Evolutionary conservation across 371 early-diverging fungal species (phyloP), one percentile per base, ranked within the genome.

Genomic region (Rhizopus stolonifer): DNA sequence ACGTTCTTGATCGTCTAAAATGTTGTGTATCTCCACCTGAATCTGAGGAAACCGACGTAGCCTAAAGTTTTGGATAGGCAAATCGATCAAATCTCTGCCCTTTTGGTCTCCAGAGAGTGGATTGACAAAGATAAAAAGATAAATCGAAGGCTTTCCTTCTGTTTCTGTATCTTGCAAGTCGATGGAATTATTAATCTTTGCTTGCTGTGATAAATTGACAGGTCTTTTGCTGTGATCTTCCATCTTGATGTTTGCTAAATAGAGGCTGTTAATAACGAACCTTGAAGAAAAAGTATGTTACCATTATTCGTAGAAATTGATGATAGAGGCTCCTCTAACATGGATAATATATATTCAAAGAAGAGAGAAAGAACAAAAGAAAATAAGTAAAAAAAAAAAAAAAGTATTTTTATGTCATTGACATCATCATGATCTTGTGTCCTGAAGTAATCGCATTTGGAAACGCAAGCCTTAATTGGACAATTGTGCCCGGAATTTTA

Each of bases 71-170:
- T 77, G 78, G 36, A 84, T 56, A 1, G 78, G 70, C 49, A 84
- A 53, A 43, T 68, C 52, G 48, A 80, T 61, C 42, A 84, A 57
- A 38, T 68, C 70, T 11, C 58, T 52, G 1, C 85, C 85, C 22
- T 83, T 74, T 52, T 67, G 73, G 49, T 80, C 79, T 5, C 85
- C 85, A 0, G 80, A 79, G 6, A 77, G 67, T 18, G 85, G 83
- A 49, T 84, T 84, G 25, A 81, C 80, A 61, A 84, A 84, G n/a
- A 84, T 82, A 34, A 84, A 81, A 15, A 82, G 63, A 32, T 81
- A 79, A 2, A 75, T 64, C 17, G 56, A 65, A 0, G 84, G 82
- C 6, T 62, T 55, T 0, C 67, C 76, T 47, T 76, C 72, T 24
- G 49, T 17, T 14, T 36, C 10, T 15, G 56, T 52, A 44, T 56